Base-by-base conservation (phyloP, 2,329 filamentous ascomycete genomes). In the Penicillium sp. region DNA sequence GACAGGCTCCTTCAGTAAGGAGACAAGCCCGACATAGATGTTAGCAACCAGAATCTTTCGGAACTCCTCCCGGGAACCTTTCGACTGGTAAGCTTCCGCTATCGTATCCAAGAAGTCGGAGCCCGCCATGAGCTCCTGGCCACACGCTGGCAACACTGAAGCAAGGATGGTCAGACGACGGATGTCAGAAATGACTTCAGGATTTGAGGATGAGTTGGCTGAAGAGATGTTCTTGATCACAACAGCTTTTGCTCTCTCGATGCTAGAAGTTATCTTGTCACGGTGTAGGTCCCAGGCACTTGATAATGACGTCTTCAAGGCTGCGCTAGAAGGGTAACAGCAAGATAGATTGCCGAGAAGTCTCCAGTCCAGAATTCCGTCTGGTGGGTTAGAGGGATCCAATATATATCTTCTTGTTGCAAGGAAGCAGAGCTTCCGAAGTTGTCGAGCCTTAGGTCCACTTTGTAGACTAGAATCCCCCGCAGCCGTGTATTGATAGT, bases 81-180 rank as follows among this genome's bases (percentile, higher is more conserved):
- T 81, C 46, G 77, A 77, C 30, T 65, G 64, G 57, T 78, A 78
- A 30, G 68, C 67, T 57, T 78, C 76, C 50, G 69, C 68, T 12
- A 96, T 79, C 0, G 88, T 85, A 69, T 97, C 93, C 19, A 96
- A 74, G 64, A 94, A 93, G 73, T 97, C 93, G 48, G 89, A 91
- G 1, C 93, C 93, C 0, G 88, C 88, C 63, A 96, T 83, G 65
- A 96, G 87, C 62, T 89, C 79, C 7, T 77, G 72, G 30, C 80
- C 83, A 42, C 75, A 75, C 25, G 80, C 66, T 22, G 75, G 73
- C 53, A 77, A 67, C 26, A 67, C 61, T 26, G 72, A 75, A 5
- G 73, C 61, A 31, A 79, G 61, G 22, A 76, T 63, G 11, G 75
- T 78, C 53, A 78, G 62, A 9, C 66, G 59, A 33, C 72, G 70